Evolutionary conservation across 2,329 filamentous ascomycete species (phyloP).

Genomic region (Rutstroemia sp.): DNA sequence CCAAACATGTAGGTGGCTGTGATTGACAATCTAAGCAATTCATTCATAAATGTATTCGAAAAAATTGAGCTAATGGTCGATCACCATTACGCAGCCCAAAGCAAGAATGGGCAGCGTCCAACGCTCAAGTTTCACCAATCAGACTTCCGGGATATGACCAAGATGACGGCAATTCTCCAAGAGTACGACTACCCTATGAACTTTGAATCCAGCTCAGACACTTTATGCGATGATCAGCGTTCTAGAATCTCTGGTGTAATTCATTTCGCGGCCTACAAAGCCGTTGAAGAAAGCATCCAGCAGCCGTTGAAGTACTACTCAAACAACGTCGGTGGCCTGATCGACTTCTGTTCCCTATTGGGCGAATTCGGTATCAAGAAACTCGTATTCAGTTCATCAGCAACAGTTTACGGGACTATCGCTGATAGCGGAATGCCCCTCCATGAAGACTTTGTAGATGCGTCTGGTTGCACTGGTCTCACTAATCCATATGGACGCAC

Average conservation of each 20-base stretch:
- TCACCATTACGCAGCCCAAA: conserved; percentile 15
- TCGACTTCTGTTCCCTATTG: conserved; percentile 50
- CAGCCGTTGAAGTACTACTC: conserved; percentile 57
- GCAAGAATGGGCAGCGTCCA: conserved; percentile 14
- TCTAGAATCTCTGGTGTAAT: conserved; percentile 54
- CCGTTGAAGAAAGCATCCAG: conserved; percentile 46
- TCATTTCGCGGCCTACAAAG: conserved; percentile 60
- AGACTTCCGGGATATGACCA: conserved; percentile 23
- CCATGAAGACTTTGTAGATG: conserved; percentile 43
- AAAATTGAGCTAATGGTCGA: conserved; percentile 17
- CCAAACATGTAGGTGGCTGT: conserved; percentile 30
- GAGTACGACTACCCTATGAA: conserved; percentile 14
- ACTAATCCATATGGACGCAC: conserved; percentile 60
- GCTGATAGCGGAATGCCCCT: conserved; percentile 43
- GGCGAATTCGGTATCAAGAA: conserved; percentile 55
- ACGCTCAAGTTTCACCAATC: conserved; percentile 24
- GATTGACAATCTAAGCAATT: conserved; percentile 33
- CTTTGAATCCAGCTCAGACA: conserved; percentile 4
- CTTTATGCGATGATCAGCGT: conserved; percentile 5
- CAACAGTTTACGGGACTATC: conserved; percentile 56
- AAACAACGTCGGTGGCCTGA: conserved; percentile 59
- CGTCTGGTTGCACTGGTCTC: conserved; percentile 47
- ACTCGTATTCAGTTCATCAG: conserved; percentile 61
- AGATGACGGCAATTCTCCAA: conserved; percentile 22
- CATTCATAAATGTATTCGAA: conserved; percentile 19